Percentiles rank a stretch among this genome's conserved stretches.
Evolutionary conservation across 495 filamentous ascomycete genomes (phyloP).

Genomic region (Penicillium diatomitis): DNA sequence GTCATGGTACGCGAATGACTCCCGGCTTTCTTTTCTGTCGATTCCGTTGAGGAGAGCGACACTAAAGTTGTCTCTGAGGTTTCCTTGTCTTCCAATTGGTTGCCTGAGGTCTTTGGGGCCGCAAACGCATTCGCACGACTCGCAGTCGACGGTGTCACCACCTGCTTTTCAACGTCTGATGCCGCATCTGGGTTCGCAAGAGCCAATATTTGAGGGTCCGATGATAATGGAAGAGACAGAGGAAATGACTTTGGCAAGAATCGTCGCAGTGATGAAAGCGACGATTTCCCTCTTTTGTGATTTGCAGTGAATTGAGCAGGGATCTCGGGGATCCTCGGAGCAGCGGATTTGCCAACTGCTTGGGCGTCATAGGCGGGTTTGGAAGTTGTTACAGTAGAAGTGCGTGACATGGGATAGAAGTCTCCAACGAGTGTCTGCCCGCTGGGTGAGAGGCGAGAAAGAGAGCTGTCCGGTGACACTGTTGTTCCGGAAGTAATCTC

Average conservation of each 20-base stretch:
- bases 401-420: constrained; percentile 24
- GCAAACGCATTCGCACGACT: not conserved
- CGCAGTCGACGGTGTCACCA: constrained; percentile 7
- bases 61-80: not conserved
- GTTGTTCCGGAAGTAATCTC: constrained; percentile 25
- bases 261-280: constrained; percentile 28
- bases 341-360: constrained; percentile 14
- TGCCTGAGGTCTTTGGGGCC: not conserved
- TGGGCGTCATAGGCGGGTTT: constrained; percentile 13
- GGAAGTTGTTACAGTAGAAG: constrained; percentile 22
- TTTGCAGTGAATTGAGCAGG: constrained; percentile 8
- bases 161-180: constrained; percentile 25
- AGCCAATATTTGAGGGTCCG: constrained; percentile 36
- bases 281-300: constrained; percentile 31
- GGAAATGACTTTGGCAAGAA: constrained; percentile 30
- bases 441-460: constrained; percentile 15
- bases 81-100: not conserved
- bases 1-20: constrained; percentile 23
- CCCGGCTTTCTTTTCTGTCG: constrained; percentile 1
- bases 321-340: constrained; percentile 13
- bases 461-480: constrained; percentile 19
- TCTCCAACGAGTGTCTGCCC: constrained; percentile 16
- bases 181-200: constrained; percentile 25
- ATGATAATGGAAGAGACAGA: constrained; percentile 25
- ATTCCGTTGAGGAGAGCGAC: not conserved